Base-by-base conservation (phyloP, 768 basidiomycete species). In the Tricholoma terreum region DNA sequence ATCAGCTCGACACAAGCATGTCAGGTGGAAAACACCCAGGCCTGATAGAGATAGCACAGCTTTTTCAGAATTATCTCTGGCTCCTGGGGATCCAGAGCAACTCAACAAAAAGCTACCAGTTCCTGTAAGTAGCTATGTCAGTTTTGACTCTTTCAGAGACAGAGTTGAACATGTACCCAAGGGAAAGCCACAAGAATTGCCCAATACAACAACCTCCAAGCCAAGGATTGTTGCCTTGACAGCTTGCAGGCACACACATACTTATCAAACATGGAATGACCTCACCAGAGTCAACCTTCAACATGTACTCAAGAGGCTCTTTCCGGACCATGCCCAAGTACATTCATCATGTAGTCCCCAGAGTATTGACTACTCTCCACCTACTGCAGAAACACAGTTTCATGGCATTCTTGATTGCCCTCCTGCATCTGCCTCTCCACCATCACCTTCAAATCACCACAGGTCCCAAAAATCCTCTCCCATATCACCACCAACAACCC, bases 21-120 rank as follows among this genome's bases (percentile, higher is more conserved):
- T 54, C 31, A 43, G 27, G 27, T 54, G 52, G 52, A 33, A 54
- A 21, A 54, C 52, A 43, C 40, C n/a, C n/a, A n/a, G n/a, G n/a
- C n/a, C 40, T 21, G 27, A 54, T 3, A 22, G 7, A 33, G 40
- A 43, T 3, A 54, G 27, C 24, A 31, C 8, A 31, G 21, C 9
- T 43, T 11, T n/a, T 40, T 36, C 36, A 40, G 46, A n/a, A 4
- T 49, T 31, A 10, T 30, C 27, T 31, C 4, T 49, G n/a, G 30
- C 27, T 17, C 27, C 46, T 15, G 14, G 27, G 15, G 27, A 31
- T 31, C 15, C 27, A 31, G 15, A n/a, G 27, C 46, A 30, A 6
- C 46, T 3, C 30, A 31, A 9, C 4, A 12, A 15, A 24, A 5
- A 1, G n/a, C n/a, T 12, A 31, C n/a, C 7, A 17, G n/a, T 4